Base-by-base conservation (phyloP, 2,329 filamentous ascomycete genomes). In the Geosmithia flava region DNA sequence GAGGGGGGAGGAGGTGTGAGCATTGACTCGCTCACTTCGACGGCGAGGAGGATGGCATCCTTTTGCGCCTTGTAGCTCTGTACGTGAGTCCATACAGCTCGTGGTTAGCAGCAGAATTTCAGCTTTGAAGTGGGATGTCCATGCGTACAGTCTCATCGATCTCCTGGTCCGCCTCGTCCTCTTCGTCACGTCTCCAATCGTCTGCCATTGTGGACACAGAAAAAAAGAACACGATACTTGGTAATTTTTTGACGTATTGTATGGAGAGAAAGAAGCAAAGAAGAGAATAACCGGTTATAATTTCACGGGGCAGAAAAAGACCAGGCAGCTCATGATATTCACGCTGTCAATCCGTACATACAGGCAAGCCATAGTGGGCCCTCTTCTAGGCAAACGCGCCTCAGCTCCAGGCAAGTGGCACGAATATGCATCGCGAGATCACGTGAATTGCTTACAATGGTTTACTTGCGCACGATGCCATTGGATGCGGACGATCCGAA, bases 31-130 rank as follows among this genome's bases (percentile, higher is more conserved):
- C 86, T 96, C 60, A 97, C 75, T 58, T 97, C 85, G 58, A 98
- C 95, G 15, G 89, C 91, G 62, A 98, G 91, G 20, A 98, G 75
- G n/a, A 97, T 78, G n/a, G 93, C 93, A 80, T 98, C 93, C 68
- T 95, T 96, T 61, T 90, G 83, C 1, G 84, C 76, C 69, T 90
- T 94, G 71, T 93, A 98, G 64, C 81, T 83, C 88, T 91, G 56
- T 42, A 49, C 29, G 29, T 6, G 10, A 7, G 11, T 27, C 23
- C 11, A 37, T 37, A 3, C 11, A 37, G n/a, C 37, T 33, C 46
- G 43, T 42, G 48, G 47, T 54, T 39, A 50, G 47, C 45, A 15
- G 23, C 29, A 17, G n/a, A n/a, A 19, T 45, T 17, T 42, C 8
- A n/a, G 20, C 8, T 42, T 37, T 19, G 40, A 19, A 19, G 40